phyloP scores from a whole-genome alignment of 1,139 yeast genomes.

The Pichia sp. region DNA sequence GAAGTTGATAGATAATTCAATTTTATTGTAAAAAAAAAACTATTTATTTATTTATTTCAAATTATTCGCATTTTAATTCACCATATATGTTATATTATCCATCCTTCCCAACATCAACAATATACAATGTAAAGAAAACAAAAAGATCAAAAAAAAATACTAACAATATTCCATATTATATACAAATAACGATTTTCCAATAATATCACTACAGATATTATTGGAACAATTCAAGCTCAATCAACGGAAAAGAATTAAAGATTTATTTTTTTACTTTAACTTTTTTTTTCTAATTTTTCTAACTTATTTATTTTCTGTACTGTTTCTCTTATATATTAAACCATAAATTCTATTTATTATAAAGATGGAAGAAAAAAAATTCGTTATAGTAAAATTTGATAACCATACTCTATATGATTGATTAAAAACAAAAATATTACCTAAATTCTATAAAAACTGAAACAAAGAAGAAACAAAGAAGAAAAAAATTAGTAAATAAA shows the following conservation, averaged over 20 bases:
- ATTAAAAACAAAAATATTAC: neutral
- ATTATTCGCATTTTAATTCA: neutral
- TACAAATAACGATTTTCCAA: too few relatives aligned
- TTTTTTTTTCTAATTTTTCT: neutral
- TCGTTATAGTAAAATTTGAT: neutral
- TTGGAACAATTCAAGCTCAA: neutral
- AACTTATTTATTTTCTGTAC: slow-evolving; percentile 4
- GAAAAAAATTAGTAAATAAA: neutral
- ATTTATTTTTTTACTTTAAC: neutral
- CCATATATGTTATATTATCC: neutral
- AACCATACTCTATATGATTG: neutral
- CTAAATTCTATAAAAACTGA: neutral
- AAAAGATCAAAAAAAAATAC: neutral
- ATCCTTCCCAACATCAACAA: slow-evolving; percentile 8
- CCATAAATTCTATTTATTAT: neutral
- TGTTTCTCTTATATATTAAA: slow-evolving; percentile 2
- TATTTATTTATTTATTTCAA: neutral
- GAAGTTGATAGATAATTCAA: slow-evolving; percentile 75
- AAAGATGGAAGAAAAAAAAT: neutral
- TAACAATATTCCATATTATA: too few relatives aligned
- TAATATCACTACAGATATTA: neutral
- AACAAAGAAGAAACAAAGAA: neutral
- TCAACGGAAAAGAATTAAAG: too few relatives aligned
- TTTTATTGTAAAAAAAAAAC: neutral
- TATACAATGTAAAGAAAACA: neutral